A percentile compares a stretch with the other conserved stretches of the same genome.
These are phyloP conservation scores for Cladochytrium replicatum DNA, from an alignment of 192 early-diverging fungal genomes.

Conservation along the genomic window DNA sequence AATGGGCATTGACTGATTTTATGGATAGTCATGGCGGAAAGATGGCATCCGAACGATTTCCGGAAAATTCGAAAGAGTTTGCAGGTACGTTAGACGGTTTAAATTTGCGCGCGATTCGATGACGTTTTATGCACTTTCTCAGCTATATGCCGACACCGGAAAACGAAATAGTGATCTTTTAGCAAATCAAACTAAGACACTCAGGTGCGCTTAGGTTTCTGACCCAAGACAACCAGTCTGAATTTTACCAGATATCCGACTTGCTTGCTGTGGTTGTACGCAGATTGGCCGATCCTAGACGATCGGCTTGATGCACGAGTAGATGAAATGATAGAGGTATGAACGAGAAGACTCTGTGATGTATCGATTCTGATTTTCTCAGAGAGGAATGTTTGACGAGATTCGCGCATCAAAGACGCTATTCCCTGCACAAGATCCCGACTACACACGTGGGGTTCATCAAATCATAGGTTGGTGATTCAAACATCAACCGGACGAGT, in stretches of 20 bases:
- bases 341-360: constrained; percentile 13
- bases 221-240: not conserved
- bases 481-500: not conserved
- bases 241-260: constrained; percentile 48
- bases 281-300: constrained; percentile 54
- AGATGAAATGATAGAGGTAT: constrained; percentile 80
- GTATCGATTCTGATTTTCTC: not conserved
- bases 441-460: constrained; percentile 55
- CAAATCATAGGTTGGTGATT: constrained; percentile 55
- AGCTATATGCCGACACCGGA: constrained; percentile 64
- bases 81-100: constrained; percentile 40
- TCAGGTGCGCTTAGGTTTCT: not conserved
- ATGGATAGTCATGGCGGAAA: constrained; percentile 75
- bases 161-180: constrained; percentile 64
- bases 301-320: constrained; percentile 74
- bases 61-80: constrained; percentile 80
- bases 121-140: not conserved
- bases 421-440: constrained; percentile 17
- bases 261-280: constrained; percentile 82
- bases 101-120: not conserved
- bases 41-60: constrained; percentile 83
- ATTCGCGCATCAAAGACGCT: constrained; percentile 29
- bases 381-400: constrained; percentile 42
- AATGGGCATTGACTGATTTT: too few species aligned
- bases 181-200: constrained; percentile 40